Percentiles rank a stretch among this genome's conserved stretches.
Conservation (phyloP, 2,329 filamentous ascomycete genomes). For the Huntiella omanensis region DNA sequence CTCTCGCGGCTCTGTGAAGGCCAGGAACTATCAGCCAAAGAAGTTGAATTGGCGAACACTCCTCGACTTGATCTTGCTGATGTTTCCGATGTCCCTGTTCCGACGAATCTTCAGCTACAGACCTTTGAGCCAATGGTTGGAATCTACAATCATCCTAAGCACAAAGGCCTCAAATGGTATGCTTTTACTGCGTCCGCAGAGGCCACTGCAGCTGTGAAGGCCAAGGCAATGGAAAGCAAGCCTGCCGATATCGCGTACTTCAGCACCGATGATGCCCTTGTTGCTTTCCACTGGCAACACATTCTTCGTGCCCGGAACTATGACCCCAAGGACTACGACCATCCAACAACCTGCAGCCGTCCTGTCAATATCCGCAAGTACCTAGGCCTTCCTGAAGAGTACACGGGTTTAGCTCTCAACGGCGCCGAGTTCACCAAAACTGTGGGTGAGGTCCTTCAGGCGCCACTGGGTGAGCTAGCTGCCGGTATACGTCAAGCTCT, state of each 20-base stretch:
- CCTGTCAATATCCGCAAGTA: not conserved
- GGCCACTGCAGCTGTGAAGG: not conserved
- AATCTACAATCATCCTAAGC: not conserved
- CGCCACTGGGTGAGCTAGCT: not conserved
- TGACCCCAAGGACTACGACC: too few species aligned
- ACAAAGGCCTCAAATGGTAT: not conserved
- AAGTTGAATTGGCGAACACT: not conserved
- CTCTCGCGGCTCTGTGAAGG: not conserved
- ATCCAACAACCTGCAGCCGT: not conserved
- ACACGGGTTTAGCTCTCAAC: not conserved
- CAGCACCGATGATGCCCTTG: constrained; percentile 3
- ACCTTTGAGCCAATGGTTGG: not conserved
- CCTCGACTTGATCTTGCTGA: not conserved
- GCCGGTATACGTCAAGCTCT: not conserved
- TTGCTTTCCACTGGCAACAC: not conserved
- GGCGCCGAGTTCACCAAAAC: not conserved
- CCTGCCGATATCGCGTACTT: constrained; percentile 1
- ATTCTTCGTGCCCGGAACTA: not conserved
- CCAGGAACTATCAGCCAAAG: not conserved
- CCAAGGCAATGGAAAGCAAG: not conserved
- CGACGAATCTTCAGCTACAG: not conserved
- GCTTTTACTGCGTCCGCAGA: not conserved
- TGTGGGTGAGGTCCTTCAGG: not conserved
- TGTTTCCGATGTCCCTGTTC: not conserved
- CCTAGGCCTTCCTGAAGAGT: not conserved